Conservation (phyloP, 2,329 filamentous ascomycete genomes). For the Plectosphaerella cucumerina region DNA sequence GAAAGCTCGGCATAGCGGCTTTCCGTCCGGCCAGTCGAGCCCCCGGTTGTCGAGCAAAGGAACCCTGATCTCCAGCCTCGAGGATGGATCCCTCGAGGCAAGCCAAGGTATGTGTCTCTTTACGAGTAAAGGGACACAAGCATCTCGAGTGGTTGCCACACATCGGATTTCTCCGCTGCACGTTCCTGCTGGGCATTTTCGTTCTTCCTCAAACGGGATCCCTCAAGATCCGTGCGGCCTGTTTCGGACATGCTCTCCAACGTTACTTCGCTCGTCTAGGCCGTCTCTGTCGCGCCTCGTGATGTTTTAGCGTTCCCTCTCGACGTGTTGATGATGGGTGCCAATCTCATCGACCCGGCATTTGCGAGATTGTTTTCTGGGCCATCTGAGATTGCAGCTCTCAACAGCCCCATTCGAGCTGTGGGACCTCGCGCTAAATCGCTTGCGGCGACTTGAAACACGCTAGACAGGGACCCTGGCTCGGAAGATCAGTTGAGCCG, state of each 20-base stretch:
- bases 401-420: slow-evolving; percentile 10
- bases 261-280: not conserved
- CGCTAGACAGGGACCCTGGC: slow-evolving; percentile 11
- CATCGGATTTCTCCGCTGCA: not conserved
- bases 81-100: too few species aligned
- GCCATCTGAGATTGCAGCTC: slow-evolving; percentile 14
- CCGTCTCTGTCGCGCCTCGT: not conserved
- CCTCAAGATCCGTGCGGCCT: not conserved
- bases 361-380: slow-evolving; percentile 11
- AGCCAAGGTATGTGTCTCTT: too few species aligned
- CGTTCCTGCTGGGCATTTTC: not conserved
- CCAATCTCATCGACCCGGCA: not conserved
- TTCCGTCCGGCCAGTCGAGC: too few species aligned
- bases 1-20: too few species aligned
- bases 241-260: not conserved
- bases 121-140: too few species aligned
- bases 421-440: slow-evolving; percentile 5
- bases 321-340: not conserved
- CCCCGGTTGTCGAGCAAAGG: too few species aligned
- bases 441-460: slow-evolving; percentile 12
- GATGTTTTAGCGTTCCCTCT: not conserved
- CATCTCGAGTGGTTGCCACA: too few species aligned
- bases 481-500: not conserved
- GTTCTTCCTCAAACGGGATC: not conserved
- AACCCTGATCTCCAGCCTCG: too few species aligned